Base-by-base conservation (phyloP, 148 eudicot genomes). In the Camellia japonica region DNA sequence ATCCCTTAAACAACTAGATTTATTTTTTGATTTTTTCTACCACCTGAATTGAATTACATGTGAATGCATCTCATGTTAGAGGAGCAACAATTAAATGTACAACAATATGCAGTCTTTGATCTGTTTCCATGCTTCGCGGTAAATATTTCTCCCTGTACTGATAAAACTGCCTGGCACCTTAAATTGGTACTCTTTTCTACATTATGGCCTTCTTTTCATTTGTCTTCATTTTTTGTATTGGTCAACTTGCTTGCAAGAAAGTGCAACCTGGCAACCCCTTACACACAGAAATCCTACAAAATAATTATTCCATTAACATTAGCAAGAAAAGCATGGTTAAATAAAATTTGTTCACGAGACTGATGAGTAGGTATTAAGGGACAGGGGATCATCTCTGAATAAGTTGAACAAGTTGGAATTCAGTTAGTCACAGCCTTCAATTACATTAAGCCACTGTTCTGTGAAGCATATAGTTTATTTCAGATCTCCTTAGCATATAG, bases 251-350 rank as follows among this genome's bases (percentile, higher is more conserved):
- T 92, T 14, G 92, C 90, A 44, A 91, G 88, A 73, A 90, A 92
- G 73, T 92, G 95, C 64, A 92, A 75, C 74, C 95, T 88, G 60
- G 95, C 91, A 79, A 84, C 91, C 95, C 71, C 95, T 81, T 52
- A 92, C 95, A 76, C 95, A 92, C 55, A 92, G 90, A 82, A 87
- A 92, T 66, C 93, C 95, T 92, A 90, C 76, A 47, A 83, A 81
- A 80, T 4, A 47, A 47, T 5, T 62, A 30, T 4, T 16, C 6
- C 20, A 7, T 49, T 16, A 65, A n/a, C 23, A 38, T 77, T 5
- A 84, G 68, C 62, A 77, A 71, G 59, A 44, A 51, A 75, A 64
- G 51, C 1, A 78, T 60, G 55, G 20, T 16, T 82, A 43, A 46
- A 63, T 12, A 42, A 54, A 15, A 44, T 15, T 38, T 44, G 23